Evolutionary conservation across 2,329 filamentous ascomycete species (phyloP).

Genomic region (Claviceps pazoutovae): DNA sequence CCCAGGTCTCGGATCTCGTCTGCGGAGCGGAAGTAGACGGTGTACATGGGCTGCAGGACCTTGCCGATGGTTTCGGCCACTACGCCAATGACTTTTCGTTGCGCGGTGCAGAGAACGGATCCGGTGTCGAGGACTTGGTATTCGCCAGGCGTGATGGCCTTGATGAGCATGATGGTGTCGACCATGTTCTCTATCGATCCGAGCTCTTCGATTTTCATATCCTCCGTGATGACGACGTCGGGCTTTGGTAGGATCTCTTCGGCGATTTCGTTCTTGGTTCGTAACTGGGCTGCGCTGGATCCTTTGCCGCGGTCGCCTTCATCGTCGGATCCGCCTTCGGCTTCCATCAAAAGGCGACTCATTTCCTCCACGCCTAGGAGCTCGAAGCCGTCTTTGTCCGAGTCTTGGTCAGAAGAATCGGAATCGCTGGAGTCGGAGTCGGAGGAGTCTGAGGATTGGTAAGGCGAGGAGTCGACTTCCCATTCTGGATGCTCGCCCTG

Average conservation of each 20-base stretch:
- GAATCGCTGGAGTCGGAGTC: constrained; percentile 36
- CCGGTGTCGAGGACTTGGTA: constrained; percentile 74
- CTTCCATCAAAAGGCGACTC: constrained; percentile 72
- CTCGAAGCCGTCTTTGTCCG: constrained; percentile 50
- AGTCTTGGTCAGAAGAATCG: constrained; percentile 42
- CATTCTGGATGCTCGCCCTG: constrained; percentile 54
- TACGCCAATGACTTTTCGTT: constrained; percentile 64
- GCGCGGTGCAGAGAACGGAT: constrained; percentile 66
- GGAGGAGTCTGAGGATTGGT: constrained; percentile 44
- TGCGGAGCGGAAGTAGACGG: constrained; percentile 57
- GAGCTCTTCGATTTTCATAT: constrained; percentile 64
- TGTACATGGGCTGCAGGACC: constrained; percentile 77
- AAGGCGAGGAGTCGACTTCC: constrained; percentile 68
- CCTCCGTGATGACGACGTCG: constrained; percentile 59
- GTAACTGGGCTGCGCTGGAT: constrained; percentile 35
- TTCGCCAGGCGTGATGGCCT: constrained; percentile 64
- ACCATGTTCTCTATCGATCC: constrained; percentile 66
- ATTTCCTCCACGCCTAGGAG: constrained; percentile 71
- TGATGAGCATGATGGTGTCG: constrained; percentile 65
- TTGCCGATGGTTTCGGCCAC: constrained; percentile 78
- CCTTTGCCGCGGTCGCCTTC: constrained; percentile 42
- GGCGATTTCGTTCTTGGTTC: constrained; percentile 67
- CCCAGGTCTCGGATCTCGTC: constrained; percentile 54
- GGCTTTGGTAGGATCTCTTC: constrained; percentile 58
- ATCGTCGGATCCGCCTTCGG: constrained; percentile 66